A percentile compares a stretch with the other conserved stretches of the same genome.
Conservation (phyloP, 2,329 filamentous ascomycete species). For the Chrysoporthe cubensis region DNA sequence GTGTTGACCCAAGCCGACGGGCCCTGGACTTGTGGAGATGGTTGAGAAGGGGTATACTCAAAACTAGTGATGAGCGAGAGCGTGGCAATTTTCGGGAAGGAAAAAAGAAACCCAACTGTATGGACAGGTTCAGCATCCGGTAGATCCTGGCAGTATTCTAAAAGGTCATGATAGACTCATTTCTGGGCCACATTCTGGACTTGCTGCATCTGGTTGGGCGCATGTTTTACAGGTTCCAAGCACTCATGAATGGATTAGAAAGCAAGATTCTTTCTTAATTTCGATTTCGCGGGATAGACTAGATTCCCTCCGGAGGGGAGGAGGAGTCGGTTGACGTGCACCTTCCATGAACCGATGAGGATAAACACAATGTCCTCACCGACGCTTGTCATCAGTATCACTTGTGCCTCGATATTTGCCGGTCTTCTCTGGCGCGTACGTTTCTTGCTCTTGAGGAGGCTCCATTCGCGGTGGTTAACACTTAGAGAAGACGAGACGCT, state of each 20-base stretch:
- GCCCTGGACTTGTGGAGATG: not conserved
- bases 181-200: not conserved
- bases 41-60: no score
- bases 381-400: not conserved
- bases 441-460: not conserved
- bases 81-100: not conserved
- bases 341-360: not conserved
- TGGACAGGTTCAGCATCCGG: not conserved
- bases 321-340: not conserved
- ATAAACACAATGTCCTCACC: not conserved
- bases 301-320: no score
- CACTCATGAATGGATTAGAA: not conserved
- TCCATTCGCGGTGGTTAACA: not conserved
- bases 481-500: not conserved
- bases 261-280: not conserved
- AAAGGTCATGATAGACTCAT: not conserved
- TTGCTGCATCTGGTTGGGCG: not conserved
- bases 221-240: not conserved
- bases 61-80: not conserved
- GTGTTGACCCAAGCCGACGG: not conserved
- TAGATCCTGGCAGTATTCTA: conserved; percentile 3
- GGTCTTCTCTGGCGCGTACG: not conserved
- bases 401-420: not conserved
- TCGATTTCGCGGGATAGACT: not conserved
- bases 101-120: not conserved